phyloP scores from a whole-genome alignment of 2,329 filamentous ascomycete genomes.

The Sclerotinia subarctica region DNA sequence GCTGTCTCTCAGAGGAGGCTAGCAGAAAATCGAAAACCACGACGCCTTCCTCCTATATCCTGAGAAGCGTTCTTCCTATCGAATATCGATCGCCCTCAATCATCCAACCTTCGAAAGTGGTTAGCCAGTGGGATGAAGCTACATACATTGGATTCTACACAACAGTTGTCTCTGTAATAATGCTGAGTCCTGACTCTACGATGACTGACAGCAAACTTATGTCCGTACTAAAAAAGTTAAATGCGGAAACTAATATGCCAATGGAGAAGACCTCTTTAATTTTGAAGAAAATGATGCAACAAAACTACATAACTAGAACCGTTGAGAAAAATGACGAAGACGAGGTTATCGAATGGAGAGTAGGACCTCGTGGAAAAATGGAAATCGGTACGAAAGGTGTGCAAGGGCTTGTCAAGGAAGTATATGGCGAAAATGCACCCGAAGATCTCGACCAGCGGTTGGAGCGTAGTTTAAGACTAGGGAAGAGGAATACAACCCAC shows the following conservation, averaged over 20 bases:
- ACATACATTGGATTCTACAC: conserved; percentile 80
- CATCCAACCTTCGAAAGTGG: conserved; percentile 63
- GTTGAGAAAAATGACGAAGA: conserved; percentile 70
- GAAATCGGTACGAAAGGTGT: conserved; percentile 80
- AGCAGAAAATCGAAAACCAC: conserved; percentile 47
- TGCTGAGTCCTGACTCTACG: conserved; percentile 63
- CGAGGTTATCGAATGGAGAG: conserved; percentile 73
- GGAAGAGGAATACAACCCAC: conserved; percentile 26
- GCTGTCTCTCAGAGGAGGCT: conserved; percentile 29
- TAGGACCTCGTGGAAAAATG: conserved; percentile 80
- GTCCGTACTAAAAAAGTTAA: conserved; percentile 70
- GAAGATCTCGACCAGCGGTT: conserved; percentile 59
- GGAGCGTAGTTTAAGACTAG: conserved; percentile 58
- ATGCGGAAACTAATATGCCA: conserved; percentile 69
- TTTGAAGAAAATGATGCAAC: conserved; percentile 70
- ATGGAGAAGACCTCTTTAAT: conserved; percentile 72
- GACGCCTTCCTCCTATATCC: conserved; percentile 67
- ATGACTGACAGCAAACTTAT: conserved; percentile 76
- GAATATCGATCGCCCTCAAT: conserved; percentile 65
- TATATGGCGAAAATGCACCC: conserved; percentile 51
- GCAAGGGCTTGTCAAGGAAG: conserved; percentile 61
- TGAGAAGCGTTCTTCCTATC: conserved; percentile 69
- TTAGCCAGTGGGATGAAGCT: conserved; percentile 66
- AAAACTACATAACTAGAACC: conserved; percentile 77
- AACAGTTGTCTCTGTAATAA: conserved; percentile 73